Base-by-base conservation (phyloP, 1,284 basidiomycete species). In the Blastosporella zonata region DNA sequence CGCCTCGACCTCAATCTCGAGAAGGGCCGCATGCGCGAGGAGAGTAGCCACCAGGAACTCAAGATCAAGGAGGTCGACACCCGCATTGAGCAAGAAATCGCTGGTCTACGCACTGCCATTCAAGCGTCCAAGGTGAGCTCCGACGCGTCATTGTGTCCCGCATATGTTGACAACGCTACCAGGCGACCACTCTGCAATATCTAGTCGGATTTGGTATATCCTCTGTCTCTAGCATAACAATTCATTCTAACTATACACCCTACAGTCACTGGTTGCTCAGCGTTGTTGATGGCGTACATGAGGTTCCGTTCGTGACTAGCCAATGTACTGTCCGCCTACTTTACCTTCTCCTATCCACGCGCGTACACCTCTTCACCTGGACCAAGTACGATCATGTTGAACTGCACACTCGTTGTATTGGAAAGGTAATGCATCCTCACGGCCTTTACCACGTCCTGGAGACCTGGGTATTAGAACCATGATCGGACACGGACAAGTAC, bases 61-160 rank as follows among this genome's bases (percentile, higher is more conserved):
- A 98, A 98, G 81, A 93, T 99, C 66, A 95, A 95, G 68, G 97
- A 99, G 67, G 94, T 98, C 10, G 96, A 99, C 62, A 98, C 96
- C 1, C 74, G 93, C 59, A 98, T 99, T 60, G 96, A 99, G 70
- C 90, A 91, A 63, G 96, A 98, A 71, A 98, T 98, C 62, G 93
- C 94, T 2, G 84, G 85, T 4, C 67, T 98, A 45, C 74, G 93
- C 42, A 97, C 96, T 1, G 80, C 88, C 41, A 97, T 97, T 46
- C 93, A 97, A 65, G 87, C 90, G 20, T 90, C 91, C 47, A 97
- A 97, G 78, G 93, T 70, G 38, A 40, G 60, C 43, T 12, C 10
- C 5, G n/a, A n/a, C n/a, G n/a, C n/a, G 35, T 41, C 15, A 22
- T 27, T 38, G 79, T 52, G 42, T 10, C 7, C 9, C 41, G 57